Conservation (phyloP, 805 yeast genomes). For the Candida sphagnicola region DNA sequence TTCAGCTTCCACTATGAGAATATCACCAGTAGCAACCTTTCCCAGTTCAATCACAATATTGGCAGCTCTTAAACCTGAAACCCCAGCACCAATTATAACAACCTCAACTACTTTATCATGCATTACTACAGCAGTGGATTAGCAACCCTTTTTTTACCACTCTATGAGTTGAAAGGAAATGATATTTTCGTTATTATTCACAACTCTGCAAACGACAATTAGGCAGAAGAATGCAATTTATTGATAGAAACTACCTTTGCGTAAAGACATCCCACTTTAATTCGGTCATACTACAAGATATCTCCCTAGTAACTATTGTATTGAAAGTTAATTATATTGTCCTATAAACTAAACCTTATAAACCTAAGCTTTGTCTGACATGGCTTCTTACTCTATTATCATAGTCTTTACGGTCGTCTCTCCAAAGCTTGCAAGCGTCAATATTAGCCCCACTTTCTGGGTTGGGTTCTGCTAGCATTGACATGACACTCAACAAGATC, state of each 20-base stretch:
- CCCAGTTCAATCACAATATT: slow-evolving; percentile 19
- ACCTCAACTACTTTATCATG: slow-evolving; percentile 25
- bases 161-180: no score
- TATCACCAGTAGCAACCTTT: slow-evolving; percentile 34
- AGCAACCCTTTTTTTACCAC: no score
- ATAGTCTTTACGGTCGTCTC: slow-evolving; percentile 73
- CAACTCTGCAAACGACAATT: no score
- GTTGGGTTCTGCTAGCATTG: slow-evolving; percentile 97
- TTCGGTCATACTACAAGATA: no score
- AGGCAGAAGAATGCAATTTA: no score
- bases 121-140: neutral
- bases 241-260: no score
- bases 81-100: slow-evolving; percentile 74
- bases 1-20: slow-evolving; percentile 62
- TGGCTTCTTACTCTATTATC: slow-evolving; percentile 60
- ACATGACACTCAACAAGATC: slow-evolving; percentile 85
- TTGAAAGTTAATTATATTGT: no score
- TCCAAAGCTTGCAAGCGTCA: slow-evolving; percentile 81
- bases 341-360: no score
- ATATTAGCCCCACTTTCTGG: slow-evolving; percentile 93
- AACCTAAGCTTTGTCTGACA: slow-evolving; percentile 69
- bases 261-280: no score
- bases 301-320: no score
- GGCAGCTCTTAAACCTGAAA: slow-evolving; percentile 74
- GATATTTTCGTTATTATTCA: no score